These are phyloP conservation scores for Hericium erinaceus DNA, from an alignment of 768 basidiomycete genomes.

Conservation along the genomic window DNA sequence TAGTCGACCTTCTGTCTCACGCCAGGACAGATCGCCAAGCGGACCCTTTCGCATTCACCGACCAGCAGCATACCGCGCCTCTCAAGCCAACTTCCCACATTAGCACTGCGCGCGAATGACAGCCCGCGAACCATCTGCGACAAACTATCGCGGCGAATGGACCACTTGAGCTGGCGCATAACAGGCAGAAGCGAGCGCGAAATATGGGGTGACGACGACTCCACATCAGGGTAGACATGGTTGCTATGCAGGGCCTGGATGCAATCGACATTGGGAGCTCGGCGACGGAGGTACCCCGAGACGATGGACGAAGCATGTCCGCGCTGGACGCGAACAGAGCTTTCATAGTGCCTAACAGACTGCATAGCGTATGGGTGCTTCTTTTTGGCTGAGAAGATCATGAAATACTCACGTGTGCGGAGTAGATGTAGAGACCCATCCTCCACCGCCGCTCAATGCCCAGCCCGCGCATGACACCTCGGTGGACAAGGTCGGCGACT, in stretches of 20 bases:
- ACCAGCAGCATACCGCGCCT: slow-evolving; percentile 38
- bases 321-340: slow-evolving; percentile 41
- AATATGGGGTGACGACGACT: slow-evolving; percentile 45
- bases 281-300: slow-evolving; percentile 43
- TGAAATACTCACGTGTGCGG: slow-evolving; percentile 38
- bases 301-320: slow-evolving; percentile 43
- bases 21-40: slow-evolving; percentile 61
- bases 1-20: slow-evolving; percentile 48
- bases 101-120: slow-evolving; percentile 17
- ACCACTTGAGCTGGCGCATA: slow-evolving; percentile 65
- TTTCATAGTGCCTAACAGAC: slow-evolving; percentile 65
- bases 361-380: slow-evolving; percentile 19
- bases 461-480: slow-evolving; percentile 62
- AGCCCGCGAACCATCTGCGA: slow-evolving; percentile 28
- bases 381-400: slow-evolving; percentile 2
- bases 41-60: slow-evolving; percentile 53
- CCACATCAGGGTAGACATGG: slow-evolving; percentile 54
- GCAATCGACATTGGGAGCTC: slow-evolving; percentile 26
- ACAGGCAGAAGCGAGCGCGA: slow-evolving; percentile 56
- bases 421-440: slow-evolving; percentile 56
- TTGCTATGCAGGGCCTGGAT: slow-evolving; percentile 38
- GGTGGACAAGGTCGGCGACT: slow-evolving; percentile 54
- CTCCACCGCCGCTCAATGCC: slow-evolving; percentile 60
- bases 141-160: slow-evolving; percentile 51
- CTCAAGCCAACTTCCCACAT: slow-evolving; percentile 49